phyloP scores from a whole-genome alignment of 805 yeast species.

The Lipomyces chichibuensis region DNA sequence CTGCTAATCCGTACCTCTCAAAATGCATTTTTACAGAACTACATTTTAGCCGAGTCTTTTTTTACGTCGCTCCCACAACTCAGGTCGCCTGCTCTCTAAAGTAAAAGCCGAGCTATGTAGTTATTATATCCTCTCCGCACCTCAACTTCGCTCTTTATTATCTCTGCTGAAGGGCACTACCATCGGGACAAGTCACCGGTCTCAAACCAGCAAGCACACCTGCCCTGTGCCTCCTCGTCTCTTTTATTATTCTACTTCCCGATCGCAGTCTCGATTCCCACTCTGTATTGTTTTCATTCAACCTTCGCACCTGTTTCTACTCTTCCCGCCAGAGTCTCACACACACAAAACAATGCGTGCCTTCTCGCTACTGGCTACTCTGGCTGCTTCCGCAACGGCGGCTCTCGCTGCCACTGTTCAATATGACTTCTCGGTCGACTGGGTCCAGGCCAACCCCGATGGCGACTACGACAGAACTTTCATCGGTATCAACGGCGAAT shows the following conservation, averaged over 20 bases:
- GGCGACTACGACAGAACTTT: slow-evolving; percentile 54
- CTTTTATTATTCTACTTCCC: not conserved
- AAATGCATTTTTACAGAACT: no score
- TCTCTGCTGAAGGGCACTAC: no score
- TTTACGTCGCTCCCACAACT: no score
- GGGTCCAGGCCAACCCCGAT: slow-evolving; percentile 58
- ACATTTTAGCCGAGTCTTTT: no score
- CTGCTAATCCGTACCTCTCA: no score
- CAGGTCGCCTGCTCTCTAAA: no score
- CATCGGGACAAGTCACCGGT: no score
- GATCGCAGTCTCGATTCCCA: not conserved
- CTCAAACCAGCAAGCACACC: no score
- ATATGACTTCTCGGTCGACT: slow-evolving; percentile 47
- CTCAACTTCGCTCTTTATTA: no score
- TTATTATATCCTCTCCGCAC: no score
- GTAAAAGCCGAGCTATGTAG: no score
- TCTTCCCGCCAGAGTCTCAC: not conserved
- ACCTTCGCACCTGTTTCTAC: not conserved
- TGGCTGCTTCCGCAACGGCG: slow-evolving; percentile 23
- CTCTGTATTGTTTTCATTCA: not conserved
- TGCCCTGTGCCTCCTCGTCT: no score
- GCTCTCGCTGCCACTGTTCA: slow-evolving; percentile 39
- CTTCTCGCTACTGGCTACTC: slow-evolving; percentile 9
- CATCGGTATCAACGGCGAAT: slow-evolving; percentile 65
- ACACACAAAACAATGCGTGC: slow-evolving; percentile 6